These are phyloP conservation scores for Apiotrichum sp. DNA, from an alignment of 1,284 basidiomycete genomes.

Conservation along the genomic window DNA sequence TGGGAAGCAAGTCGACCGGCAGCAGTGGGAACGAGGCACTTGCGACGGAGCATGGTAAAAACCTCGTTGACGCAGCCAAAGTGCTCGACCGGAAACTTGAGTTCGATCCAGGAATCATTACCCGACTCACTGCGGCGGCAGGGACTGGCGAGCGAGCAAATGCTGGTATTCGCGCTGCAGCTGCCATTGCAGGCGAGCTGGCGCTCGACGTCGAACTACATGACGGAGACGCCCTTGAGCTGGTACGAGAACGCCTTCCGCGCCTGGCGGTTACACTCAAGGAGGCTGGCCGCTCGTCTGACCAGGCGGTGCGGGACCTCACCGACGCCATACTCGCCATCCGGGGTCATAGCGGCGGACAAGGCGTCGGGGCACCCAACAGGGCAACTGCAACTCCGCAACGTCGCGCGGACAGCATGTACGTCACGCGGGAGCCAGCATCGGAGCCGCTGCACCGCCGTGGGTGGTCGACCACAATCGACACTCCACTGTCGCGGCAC, in stretches of 20 bases:
- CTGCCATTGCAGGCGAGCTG: conserved; percentile 23
- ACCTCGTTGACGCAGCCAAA: conserved; percentile 36
- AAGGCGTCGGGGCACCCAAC: neutral
- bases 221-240: conserved; percentile 10
- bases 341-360: conserved; percentile 1
- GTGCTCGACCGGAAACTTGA: conserved; percentile 24
- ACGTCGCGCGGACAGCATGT: neutral
- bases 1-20: conserved; percentile 2
- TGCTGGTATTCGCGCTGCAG: conserved; percentile 21
- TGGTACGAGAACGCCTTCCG: conserved; percentile 19
- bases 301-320: conserved; percentile 37
- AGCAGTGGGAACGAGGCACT: conserved; percentile 4
- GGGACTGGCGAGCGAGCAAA: conserved; percentile 29
- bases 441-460: conserved; percentile 1
- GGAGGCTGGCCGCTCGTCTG: conserved; percentile 31
- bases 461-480: neutral
- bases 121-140: conserved; percentile 23
- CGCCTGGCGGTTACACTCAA: conserved; percentile 23
- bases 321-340: conserved; percentile 31
- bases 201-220: conserved; percentile 25
- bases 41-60: conserved; percentile 35
- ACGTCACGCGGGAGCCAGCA: neutral
- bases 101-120: conserved; percentile 23
- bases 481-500: conserved; percentile 2
- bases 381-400: neutral